Evolutionary conservation across 1,284 basidiomycete genomes (phyloP).

Genomic region (Cerioporus squamosus): DNA sequence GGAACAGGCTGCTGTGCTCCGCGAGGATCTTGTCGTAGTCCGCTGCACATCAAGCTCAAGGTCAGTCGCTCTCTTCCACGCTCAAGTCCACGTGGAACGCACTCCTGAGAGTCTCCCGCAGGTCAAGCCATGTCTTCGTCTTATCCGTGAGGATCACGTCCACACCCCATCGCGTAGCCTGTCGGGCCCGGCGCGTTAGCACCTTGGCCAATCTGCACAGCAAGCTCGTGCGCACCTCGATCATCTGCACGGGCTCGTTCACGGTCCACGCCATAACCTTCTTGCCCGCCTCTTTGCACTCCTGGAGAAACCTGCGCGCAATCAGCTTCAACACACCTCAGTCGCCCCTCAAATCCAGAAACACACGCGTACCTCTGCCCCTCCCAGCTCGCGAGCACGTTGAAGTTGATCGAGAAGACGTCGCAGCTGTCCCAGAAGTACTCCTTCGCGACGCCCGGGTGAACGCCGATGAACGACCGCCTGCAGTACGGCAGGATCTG

Average conservation of each 20-base stretch:
- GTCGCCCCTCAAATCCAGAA: not conserved
- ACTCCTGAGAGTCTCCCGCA: constrained; percentile 73
- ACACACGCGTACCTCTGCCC: constrained; percentile 62
- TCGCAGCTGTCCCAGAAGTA: constrained; percentile 94
- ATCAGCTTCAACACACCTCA: not conserved
- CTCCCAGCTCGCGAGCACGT: constrained; percentile 73
- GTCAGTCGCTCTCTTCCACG: constrained; percentile 1
- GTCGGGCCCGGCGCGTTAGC: constrained; percentile 5
- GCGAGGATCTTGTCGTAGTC: constrained; percentile 70
- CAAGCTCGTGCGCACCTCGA: constrained; percentile 64
- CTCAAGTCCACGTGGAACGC: constrained; percentile 27
- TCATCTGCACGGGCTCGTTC: constrained; percentile 91
- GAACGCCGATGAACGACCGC: constrained; percentile 86
- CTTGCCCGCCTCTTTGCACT: constrained; percentile 85
- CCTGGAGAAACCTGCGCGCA: constrained; percentile 65
- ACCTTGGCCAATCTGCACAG: too few relatives aligned
- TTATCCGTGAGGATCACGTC: constrained; percentile 90
- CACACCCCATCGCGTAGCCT: constrained; percentile 91
- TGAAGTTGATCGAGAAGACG: constrained; percentile 89
- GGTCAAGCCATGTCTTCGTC: constrained; percentile 76
- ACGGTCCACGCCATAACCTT: constrained; percentile 96
- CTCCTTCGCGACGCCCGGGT: constrained; percentile 68
- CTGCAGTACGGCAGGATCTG: constrained; percentile 80
- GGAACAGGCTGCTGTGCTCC: constrained; percentile 68
- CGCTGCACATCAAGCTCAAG: constrained; percentile 39